Base-by-base conservation (phyloP, 2,329 filamentous ascomycete species). In the Cercospora janseana region DNA sequence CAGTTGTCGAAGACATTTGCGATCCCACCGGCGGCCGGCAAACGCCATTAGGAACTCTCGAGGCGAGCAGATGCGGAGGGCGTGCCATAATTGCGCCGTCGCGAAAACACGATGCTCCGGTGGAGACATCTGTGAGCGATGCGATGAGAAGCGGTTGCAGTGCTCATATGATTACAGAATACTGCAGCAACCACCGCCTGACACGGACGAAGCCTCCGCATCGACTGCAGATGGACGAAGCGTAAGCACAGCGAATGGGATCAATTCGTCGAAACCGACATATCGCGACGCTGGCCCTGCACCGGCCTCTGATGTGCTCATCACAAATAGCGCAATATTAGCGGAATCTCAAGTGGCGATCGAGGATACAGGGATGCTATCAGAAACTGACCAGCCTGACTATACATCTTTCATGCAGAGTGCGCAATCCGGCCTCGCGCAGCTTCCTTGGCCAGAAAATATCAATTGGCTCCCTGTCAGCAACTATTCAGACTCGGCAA, bases 101-200 rank as follows among this genome's bases (percentile, higher is more conserved):
- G 48, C 48, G 12, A 28, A 42, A 21, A 51, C 48, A 8, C 46
- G 35, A 35, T 51, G 48, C 31, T 37, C 32, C 12, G 48, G 48
- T 31, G 41, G 43, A 21, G 15, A 38, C 7, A 13, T 10, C 40
- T 51, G 48, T 13, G 23, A 23, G 18, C 29, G 48, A 13, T 51
- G 48, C 13, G 15, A 15, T 16, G 29, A 35, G 31, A 46, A 35
- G 20, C 16, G 15, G 16, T 21, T 51, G 16, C 10, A 18, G 3
- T 51, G 48, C 24, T 28, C 35, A 13, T 51, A 51, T 49, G 21
- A 9, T 8, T 28, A 35, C 18, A 13, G 5, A 7, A 12, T 21
- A 13, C 28, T 34, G 31, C 47, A 20, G 27, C 42, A 43, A 24
- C 40, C 40, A 15, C 26, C 37, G 34, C 7, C 20, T 12, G 16